Conservation (phyloP, 2,329 filamentous ascomycete genomes). For the Mycogone perniciosa region DNA sequence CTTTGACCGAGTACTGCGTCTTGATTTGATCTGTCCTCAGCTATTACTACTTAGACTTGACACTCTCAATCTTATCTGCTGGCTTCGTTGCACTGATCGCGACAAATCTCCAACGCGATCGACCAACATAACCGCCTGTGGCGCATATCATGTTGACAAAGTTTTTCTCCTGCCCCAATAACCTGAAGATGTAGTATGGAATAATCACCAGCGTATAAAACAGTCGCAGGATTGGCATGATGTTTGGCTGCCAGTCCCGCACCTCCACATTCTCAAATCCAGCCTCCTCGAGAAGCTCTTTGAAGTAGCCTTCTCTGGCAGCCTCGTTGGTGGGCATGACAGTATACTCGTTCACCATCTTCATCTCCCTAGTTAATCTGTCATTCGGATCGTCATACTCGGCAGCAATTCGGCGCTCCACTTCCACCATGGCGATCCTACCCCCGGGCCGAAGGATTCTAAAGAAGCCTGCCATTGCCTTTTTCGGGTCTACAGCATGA, state of each 20-base stretch:
- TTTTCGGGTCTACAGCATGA: constrained; percentile 41
- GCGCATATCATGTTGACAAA: constrained; percentile 35
- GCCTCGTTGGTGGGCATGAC: constrained; percentile 40
- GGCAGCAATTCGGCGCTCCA: not conserved
- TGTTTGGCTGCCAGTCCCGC: constrained; percentile 39
- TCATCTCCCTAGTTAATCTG: constrained; percentile 25
- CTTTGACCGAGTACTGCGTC: no score
- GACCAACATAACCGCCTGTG: constrained; percentile 7
- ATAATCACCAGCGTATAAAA: constrained; percentile 41
- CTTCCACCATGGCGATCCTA: constrained; percentile 37
- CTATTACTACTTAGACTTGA: no score
- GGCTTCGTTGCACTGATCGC: constrained; percentile 15
- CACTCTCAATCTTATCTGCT: not conserved
- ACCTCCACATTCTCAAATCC: constrained; percentile 40
- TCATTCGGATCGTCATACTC: constrained; percentile 32
- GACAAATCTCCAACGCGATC: constrained; percentile 16
- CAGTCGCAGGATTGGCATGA: constrained; percentile 41
- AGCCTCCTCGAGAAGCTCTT: constrained; percentile 34
- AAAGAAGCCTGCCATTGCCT: constrained; percentile 39
- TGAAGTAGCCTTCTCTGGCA: constrained; percentile 33
- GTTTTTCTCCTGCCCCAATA: constrained; percentile 36
- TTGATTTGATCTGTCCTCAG: no score
- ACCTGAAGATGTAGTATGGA: constrained; percentile 38
- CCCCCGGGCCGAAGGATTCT: constrained; percentile 43
- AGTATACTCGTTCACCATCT: constrained; percentile 34